phyloP scores from a whole-genome alignment of 306 rosid genomes.

The Abrus precatorius region DNA sequence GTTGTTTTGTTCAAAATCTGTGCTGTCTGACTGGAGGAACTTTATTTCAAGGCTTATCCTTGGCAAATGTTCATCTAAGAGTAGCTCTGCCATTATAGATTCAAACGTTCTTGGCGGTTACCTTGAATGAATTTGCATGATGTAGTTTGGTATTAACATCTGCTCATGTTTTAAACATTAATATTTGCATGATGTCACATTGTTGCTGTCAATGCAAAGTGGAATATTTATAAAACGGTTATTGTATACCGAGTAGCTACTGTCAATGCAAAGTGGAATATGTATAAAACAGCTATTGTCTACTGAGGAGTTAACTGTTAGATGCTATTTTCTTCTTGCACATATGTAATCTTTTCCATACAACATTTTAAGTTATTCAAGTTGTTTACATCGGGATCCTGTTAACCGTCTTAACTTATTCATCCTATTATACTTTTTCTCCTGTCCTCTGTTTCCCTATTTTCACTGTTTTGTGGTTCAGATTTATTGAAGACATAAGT shows the following conservation, averaged over 20 bases:
- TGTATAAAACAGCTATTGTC: slow-evolving; percentile 6
- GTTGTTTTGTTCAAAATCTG: slow-evolving; percentile 39
- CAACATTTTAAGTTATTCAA: neutral
- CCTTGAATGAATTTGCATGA: slow-evolving; percentile 27
- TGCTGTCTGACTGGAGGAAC: slow-evolving; percentile 40
- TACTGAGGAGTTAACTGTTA: neutral
- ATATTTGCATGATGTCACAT: slow-evolving; percentile 24
- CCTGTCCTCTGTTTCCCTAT: slow-evolving; percentile 25
- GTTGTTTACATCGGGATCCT: slow-evolving; percentile 16
- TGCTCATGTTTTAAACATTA: slow-evolving; percentile 32
- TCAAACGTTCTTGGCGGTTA: slow-evolving; percentile 28
- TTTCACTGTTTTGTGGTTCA: slow-evolving; percentile 1
- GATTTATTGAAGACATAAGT: neutral
- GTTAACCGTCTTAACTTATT: slow-evolving; percentile 21
- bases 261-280: slow-evolving; percentile 18
- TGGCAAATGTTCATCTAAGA: slow-evolving; percentile 36
- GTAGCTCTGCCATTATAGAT: slow-evolving; percentile 20
- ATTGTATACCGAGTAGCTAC: neutral
- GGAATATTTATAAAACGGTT: neutral
- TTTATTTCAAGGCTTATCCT: slow-evolving; percentile 41
- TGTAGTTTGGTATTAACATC: slow-evolving; percentile 28
- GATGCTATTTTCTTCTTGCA: slow-evolving; percentile 19
- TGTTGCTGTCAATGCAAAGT: slow-evolving; percentile 21
- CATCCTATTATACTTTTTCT: slow-evolving; percentile 15
- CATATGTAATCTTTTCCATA: neutral